Base-by-base conservation (phyloP, 148 eudicot genomes). In the Cornus controversa region DNA sequence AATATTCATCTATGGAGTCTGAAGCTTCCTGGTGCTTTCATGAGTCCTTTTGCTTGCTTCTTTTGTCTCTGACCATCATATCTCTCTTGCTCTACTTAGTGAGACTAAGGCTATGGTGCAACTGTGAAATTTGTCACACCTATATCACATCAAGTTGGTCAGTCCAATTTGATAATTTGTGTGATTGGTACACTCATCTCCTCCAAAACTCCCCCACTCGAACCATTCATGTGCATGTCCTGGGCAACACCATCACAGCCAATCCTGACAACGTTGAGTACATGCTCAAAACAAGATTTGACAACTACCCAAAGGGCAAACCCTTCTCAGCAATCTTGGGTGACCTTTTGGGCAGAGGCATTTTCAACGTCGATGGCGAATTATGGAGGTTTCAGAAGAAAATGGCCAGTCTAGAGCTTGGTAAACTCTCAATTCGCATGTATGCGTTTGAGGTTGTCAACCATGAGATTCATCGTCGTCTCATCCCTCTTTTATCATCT, bases 151-250 rank as follows among this genome's bases (percentile, higher is more conserved):
- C 85, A 37, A 72, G 76, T 36, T 92, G 97, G 97, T 76, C 85
- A 0, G 5, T 2, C 31, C 79, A 81, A 7, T 87, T 87, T 63
- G 64, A 75, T 9, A 92, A 89, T 72, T 77, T 92, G 40, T 83
- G 90, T 77, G 97, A 92, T 78, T 92, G 97, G 97, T 87, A 89
- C 78, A 81, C 97, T 27, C 84, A 92, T 69, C 93, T 92, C 64
- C 91, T 91, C 29, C 53, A 47, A 81, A 79, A 72, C 8, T 90
- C 94, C 3, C 94, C 91, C 0, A 78, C 86, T 5, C 80, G 83
- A 26, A 92, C 97, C 64, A 82, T 92, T 28, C 88, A 89, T 37
- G 80, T 92, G 23, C 97, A 92, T 72, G 89, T 87, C 25, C 83
- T 91, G 1, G 77, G 83, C 27, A 90, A 91, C 86, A 84, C 86